These are phyloP conservation scores for Hypomontagnella monticulosa DNA, from an alignment of 495 filamentous ascomycete species.

Conservation along the genomic window DNA sequence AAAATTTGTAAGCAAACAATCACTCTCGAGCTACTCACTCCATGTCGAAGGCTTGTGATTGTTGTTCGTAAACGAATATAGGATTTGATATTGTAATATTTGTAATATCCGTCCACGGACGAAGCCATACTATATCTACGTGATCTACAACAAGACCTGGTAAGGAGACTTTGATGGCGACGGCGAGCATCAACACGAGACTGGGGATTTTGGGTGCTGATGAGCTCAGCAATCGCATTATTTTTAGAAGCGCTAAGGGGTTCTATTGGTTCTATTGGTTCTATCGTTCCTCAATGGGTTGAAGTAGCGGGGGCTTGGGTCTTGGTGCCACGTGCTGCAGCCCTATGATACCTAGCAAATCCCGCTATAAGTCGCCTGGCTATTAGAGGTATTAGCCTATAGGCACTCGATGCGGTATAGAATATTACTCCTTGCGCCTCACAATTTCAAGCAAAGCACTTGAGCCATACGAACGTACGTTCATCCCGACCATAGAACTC, in stretches of 20 bases:
- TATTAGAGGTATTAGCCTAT: background rate
- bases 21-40: background rate
- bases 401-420: too few relatives aligned
- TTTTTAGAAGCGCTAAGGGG: slow-evolving; percentile 28
- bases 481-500: background rate
- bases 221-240: slow-evolving; percentile 10
- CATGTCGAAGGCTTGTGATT: background rate
- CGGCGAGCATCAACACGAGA: background rate
- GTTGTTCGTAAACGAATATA: slow-evolving; percentile 12
- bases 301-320: background rate
- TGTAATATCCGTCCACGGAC: too few relatives aligned
- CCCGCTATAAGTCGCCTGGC: background rate
- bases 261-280: slow-evolving; percentile 1
- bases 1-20: slow-evolving; percentile 8
- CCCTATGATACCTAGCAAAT: slow-evolving; percentile 20
- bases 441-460: too few relatives aligned
- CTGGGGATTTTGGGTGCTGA: background rate
- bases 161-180: background rate
- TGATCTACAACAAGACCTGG: background rate
- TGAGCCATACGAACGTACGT: background rate
- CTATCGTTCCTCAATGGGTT: too few relatives aligned
- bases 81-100: slow-evolving; percentile 1
- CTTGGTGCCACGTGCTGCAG: slow-evolving; percentile 29
- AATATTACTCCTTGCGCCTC: too few relatives aligned
- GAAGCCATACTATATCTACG: too few relatives aligned